Base-by-base conservation (phyloP, 192 early-diverging fungal genomes). In the Linnemannia exigua region DNA sequence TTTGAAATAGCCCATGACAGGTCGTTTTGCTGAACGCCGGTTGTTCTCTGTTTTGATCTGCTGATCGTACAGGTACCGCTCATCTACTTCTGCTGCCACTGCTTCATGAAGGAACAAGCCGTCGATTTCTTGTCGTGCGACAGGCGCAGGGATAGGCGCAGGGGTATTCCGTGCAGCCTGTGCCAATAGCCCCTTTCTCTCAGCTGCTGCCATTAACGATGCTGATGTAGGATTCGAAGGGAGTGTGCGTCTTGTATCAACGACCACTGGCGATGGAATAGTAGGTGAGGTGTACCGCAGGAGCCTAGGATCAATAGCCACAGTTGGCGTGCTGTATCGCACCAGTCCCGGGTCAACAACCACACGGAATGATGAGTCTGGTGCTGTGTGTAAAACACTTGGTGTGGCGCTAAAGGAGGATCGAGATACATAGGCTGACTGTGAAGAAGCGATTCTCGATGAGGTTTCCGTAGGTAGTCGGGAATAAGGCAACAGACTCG, bases 61-160 rank as follows among this genome's bases (percentile, higher is more conserved):
- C 25, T 46, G 74, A 38, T 75, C 74, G 63, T 75, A 75, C 38
- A 11, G 33, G 28, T 75, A 75, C 3, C 36, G 58, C 38, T 46
- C 61, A 19, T 46, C 37, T 47, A 66, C 61, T 41, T 14, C 25
- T 66, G 33, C 74, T 66, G 22, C 44, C n/a, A 75, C 74, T 67
- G 41, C 61, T 67, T 35, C 52, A 75, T 67, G 74, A 67, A 75
- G 74, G 46, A 66, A 28, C 17, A 44, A 28, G 41, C 74, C 74
- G 17, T 75, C 74, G 38, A 75, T 31, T 75, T 75, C 74, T 38
- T 54, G 44, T 75, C 52, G 74, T 46, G 74, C 25, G 74, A 46
- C 63, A 66, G 33, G 58, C 74, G 7, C 41, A 75, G 22, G 58
- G 41, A 66, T 47, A 54, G 61, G 19, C 9, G 51, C 20, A 74